Conservation (phyloP, 305 asterid species). For the Fraxinus sp. region DNA sequence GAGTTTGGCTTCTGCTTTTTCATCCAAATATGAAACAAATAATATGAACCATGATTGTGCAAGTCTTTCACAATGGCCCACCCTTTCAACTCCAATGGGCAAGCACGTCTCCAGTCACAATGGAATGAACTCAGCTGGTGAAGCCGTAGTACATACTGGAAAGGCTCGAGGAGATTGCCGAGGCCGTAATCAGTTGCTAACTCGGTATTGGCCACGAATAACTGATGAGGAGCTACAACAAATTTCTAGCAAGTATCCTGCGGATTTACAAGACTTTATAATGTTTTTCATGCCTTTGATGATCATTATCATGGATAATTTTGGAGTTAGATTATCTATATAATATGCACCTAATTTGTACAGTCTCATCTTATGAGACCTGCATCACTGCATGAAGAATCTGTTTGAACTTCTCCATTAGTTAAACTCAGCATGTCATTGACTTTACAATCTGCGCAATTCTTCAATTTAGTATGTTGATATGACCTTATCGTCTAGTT, state of each 20-base stretch:
- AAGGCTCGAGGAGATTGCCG: constrained; percentile 53
- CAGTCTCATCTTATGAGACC: constrained; percentile 14
- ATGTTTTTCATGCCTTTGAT: constrained; percentile 21
- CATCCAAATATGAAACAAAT: constrained; percentile 47
- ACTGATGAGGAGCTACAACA: constrained; percentile 63
- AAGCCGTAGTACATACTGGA: constrained; percentile 43
- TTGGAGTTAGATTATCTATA: neutral
- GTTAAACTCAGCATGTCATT: constrained; percentile 16
- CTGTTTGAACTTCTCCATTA: constrained; percentile 11
- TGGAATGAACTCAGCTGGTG: constrained; percentile 44
- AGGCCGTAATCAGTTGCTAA: constrained; percentile 58
- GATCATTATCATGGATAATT: constrained; percentile 16
- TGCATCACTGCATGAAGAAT: constrained; percentile 10
- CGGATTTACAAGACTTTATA: constrained; percentile 19
- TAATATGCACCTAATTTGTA: constrained; percentile 16
- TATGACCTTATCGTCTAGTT: constrained; percentile 53
- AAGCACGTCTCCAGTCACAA: constrained; percentile 42
- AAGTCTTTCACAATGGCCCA: constrained; percentile 30
- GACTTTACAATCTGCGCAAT: constrained; percentile 16
- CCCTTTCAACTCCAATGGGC: constrained; percentile 34
- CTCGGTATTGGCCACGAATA: constrained; percentile 67
- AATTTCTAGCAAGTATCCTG: constrained; percentile 80
- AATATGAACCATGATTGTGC: constrained; percentile 36
- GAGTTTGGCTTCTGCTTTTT: constrained; percentile 35
- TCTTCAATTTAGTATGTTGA: constrained; percentile 25